Conservation (phyloP, 129 eudicot genomes). For the Lactuca sativa region DNA sequence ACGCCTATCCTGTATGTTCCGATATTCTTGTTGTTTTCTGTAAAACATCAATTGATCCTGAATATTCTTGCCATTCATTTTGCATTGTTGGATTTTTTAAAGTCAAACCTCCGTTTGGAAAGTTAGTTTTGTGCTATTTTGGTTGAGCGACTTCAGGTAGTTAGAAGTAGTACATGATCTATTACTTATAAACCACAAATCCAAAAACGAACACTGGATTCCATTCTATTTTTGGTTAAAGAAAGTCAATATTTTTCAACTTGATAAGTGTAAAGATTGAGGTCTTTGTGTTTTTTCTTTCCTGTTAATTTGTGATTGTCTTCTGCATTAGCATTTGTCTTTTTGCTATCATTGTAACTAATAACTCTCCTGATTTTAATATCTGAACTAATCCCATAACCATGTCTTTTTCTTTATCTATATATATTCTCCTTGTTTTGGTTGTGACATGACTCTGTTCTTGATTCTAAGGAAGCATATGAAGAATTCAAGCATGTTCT, state of each 20-base stretch:
- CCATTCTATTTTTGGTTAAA: no score
- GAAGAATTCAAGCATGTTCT: constrained; percentile 98
- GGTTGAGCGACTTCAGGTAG: not conserved
- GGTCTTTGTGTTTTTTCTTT: no score
- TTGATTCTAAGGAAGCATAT: constrained; percentile 88
- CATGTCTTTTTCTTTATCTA: not conserved
- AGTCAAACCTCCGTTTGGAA: not conserved
- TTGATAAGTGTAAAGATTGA: no score
- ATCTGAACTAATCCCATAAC: no score
- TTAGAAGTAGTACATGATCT: constrained; percentile 17
- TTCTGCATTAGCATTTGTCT: no score
- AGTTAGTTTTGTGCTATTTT: constrained; percentile 4
- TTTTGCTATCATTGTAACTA: not conserved
- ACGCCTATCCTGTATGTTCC: constrained; percentile 85
- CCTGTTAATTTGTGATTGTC: no score
- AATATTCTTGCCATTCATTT: constrained; percentile 14
- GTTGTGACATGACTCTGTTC: constrained; percentile 43
- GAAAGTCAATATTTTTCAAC: no score
- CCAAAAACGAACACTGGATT: not conserved
- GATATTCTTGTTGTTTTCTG: not conserved
- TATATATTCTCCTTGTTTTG: constrained; percentile 16
- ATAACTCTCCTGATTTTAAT: not conserved
- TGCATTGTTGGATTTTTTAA: not conserved
- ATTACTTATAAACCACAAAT: not conserved
- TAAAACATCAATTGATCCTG: not conserved